Percentiles rank a stretch among this genome's conserved stretches.
These are phyloP conservation scores for Synchytrium microbalum DNA, from an alignment of 371 early-diverging fungal genomes.

Conservation along the genomic window DNA sequence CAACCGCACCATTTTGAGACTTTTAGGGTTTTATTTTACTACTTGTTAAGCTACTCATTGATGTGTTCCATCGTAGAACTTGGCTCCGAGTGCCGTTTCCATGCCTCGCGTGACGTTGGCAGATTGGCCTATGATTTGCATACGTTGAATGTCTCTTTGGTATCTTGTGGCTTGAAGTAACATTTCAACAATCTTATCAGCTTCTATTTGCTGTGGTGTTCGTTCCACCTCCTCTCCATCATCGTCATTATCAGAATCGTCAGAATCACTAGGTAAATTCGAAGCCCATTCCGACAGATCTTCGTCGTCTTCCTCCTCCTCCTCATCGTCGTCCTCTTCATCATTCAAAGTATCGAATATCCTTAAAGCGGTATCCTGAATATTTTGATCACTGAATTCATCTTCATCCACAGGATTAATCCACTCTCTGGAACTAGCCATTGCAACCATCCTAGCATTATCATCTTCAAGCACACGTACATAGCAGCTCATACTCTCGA, in stretches of 20 bases:
- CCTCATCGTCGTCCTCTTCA: background rate
- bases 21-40: too few species aligned
- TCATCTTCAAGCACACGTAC: background rate
- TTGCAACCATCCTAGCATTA: background rate
- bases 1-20: too few species aligned
- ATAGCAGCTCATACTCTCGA: background rate
- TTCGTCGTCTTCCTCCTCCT: background rate
- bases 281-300: background rate
- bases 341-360: background rate
- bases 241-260: too few species aligned
- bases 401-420: background rate
- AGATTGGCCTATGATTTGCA: background rate
- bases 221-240: background rate
- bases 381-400: too few species aligned
- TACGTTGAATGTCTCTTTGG: background rate
- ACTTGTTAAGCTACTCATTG: too few species aligned
- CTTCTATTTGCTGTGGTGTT: background rate
- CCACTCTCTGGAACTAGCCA: background rate
- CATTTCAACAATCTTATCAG: background rate
- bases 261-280: too few species aligned
- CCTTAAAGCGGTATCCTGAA: too few species aligned
- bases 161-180: background rate
- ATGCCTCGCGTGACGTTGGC: background rate
- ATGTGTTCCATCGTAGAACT: too few species aligned
- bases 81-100: background rate